Conservation (phyloP, 2,329 filamentous ascomycete species). For the Colletotrichum musicola region DNA sequence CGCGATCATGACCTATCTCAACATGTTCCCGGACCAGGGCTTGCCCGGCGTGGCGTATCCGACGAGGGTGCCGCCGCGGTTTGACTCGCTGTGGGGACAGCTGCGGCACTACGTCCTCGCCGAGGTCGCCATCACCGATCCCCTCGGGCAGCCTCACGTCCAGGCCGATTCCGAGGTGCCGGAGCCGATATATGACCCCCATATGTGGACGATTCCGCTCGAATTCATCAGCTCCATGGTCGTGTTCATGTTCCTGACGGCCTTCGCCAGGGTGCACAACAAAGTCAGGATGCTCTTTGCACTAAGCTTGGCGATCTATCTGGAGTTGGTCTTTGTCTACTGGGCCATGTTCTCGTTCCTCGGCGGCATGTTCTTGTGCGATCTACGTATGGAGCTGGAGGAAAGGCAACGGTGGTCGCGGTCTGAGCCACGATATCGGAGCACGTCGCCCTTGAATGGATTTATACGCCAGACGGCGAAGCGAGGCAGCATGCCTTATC, state of each 20-base stretch:
- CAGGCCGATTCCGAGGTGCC: conserved; percentile 44
- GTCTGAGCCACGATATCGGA: background rate
- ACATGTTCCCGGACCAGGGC: background rate
- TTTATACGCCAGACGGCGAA: background rate
- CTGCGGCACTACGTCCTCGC: conserved; percentile 38
- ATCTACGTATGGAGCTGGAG: conserved; percentile 11
- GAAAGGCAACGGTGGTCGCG: conserved; percentile 2
- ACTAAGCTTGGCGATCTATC: conserved; percentile 3
- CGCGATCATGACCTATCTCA: conserved; percentile 41
- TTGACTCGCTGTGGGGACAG: conserved; percentile 57
- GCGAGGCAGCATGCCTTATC: background rate
- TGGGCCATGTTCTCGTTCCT: conserved; percentile 18
- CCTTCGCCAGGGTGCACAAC: conserved; percentile 49
- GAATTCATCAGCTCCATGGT: conserved; percentile 70
- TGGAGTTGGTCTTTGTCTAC: background rate
- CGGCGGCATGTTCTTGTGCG: conserved; percentile 28
- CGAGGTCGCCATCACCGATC: conserved; percentile 38
- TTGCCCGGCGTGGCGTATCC: conserved; percentile 40
- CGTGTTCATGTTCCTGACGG: conserved; percentile 66
- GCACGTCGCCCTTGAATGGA: background rate
- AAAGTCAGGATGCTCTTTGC: conserved; percentile 16
- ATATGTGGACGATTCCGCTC: conserved; percentile 73
- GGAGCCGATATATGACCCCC: conserved; percentile 62
- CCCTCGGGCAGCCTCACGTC: conserved; percentile 14
- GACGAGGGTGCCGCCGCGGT: conserved; percentile 48